These are phyloP conservation scores for Bothriochloa decipiens DNA, from an alignment of 176 grass and related monocot species.

Conservation along the genomic window DNA sequence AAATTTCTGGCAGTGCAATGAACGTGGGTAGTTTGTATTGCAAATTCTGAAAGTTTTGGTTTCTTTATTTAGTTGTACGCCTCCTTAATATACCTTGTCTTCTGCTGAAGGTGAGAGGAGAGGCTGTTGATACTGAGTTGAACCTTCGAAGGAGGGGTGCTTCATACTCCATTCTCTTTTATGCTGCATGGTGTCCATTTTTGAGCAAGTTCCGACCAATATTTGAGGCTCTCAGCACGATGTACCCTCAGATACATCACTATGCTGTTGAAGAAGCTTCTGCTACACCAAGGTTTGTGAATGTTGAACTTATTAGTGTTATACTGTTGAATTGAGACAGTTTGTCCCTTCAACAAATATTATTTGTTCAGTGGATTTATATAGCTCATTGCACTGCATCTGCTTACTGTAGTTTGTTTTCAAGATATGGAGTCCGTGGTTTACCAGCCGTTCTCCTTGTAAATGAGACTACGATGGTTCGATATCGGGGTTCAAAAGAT, in stretches of 20 bases:
- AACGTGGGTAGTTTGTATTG: no score
- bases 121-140: constrained; percentile 65
- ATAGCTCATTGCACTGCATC: constrained; percentile 31
- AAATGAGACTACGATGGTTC: constrained; percentile 59
- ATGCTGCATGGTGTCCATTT: constrained; percentile 80
- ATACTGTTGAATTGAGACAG: neutral
- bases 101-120: constrained; percentile 65
- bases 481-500: constrained; percentile 69
- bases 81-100: constrained; percentile 14
- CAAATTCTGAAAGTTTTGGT: neutral
- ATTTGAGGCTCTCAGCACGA: constrained; percentile 70
- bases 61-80: neutral
- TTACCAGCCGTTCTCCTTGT: constrained; percentile 74
- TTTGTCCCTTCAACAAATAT: no score
- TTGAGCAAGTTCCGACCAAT: constrained; percentile 58
- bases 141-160: constrained; percentile 47
- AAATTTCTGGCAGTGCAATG: neutral
- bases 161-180: constrained; percentile 69
- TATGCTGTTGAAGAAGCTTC: constrained; percentile 73
- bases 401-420: constrained; percentile 67
- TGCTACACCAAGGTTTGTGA: constrained; percentile 69
- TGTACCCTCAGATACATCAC: constrained; percentile 84
- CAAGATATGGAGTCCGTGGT: constrained; percentile 77
- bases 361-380: constrained; percentile 5
- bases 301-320: neutral